Evolutionary conservation across 495 filamentous ascomycete species (phyloP), one percentile per base, ranked within the genome.

Genomic region (Talaromyces nanjingensis): DNA sequence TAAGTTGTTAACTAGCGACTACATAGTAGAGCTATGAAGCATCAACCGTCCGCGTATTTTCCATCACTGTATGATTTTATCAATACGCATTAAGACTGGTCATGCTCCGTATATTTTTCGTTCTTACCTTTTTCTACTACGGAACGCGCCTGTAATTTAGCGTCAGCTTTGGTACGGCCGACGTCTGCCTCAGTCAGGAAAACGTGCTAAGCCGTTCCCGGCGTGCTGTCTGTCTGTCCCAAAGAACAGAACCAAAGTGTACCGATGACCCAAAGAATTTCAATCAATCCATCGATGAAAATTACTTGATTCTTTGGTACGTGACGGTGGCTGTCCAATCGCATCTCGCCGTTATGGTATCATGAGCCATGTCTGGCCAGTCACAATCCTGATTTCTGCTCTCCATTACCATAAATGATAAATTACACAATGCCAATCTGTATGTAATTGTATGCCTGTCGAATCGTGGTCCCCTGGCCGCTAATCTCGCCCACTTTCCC

Each of bases 401-500:
- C 14, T 45, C 39, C 16, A 20, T 49, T 49, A 49, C 45, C 45
- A 49, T 49, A 49, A 18, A 49, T 49, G n/a, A 49, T 49, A 49
- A 18, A 49, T 49, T 49, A 49, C 45, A 49, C 45, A 8, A 49
- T 42, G 37, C 37, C 37, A 42, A 16, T n/a, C 37, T 42, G 37
- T 42, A 24, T 24, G 22, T 24, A 24, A 24, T 24, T 24, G 22
- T 24, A 42, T 42, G 37, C 37, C 37, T 42, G 37, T 42, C 37
- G 37, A 42, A 42, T 49, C 18, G 18, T 56, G 20, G n/a, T 56
- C 22, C 53, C 27, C 27, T 56, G 11, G 53, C 53, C 12, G 24
- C 52, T 54, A 27, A 22, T 25, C 52, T 52, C n/a, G 45, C 39
- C 52, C 59, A 22, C 67, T 31, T 58, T 63, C 37, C 53, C 34